phyloP scores from a whole-genome alignment of 495 filamentous ascomycete species.

The Cairneyella variabilis region DNA sequence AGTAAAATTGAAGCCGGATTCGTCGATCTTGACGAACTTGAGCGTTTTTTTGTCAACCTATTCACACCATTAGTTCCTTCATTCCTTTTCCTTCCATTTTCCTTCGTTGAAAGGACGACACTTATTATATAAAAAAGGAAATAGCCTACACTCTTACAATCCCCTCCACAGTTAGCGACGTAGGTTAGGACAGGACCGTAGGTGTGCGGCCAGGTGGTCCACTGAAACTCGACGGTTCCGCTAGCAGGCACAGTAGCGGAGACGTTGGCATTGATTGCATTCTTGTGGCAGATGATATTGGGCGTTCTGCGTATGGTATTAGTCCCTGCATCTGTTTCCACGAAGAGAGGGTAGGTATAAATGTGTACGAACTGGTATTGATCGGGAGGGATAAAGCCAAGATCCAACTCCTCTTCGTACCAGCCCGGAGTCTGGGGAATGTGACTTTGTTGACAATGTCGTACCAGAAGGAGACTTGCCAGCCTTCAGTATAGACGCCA shows the following conservation, averaged over 20 bases:
- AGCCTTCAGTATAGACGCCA: conserved; percentile 46
- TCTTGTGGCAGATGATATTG: conserved; percentile 51
- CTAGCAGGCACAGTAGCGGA: conserved; percentile 41
- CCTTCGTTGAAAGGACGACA: too few relatives aligned
- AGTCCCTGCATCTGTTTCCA: too few relatives aligned
- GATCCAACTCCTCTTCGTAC: too few relatives aligned
- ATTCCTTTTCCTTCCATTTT: too few relatives aligned
- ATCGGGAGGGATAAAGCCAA: conserved; percentile 51
- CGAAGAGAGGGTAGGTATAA: too few relatives aligned
- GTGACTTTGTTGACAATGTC: too few relatives aligned
- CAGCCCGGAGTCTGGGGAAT: too few relatives aligned
- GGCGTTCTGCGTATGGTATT: too few relatives aligned
- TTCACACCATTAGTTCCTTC: too few relatives aligned
- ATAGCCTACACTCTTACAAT: conserved; percentile 53
- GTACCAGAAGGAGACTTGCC: too few relatives aligned
- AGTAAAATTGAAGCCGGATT: conserved; percentile 51
- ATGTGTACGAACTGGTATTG: conserved; percentile 31
- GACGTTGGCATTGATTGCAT: conserved; percentile 35
- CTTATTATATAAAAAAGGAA: too few relatives aligned
- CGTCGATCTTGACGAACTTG: conserved; percentile 71
- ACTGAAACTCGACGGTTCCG: conserved; percentile 38
- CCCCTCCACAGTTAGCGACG: conserved; percentile 68
- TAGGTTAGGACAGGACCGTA: conserved; percentile 73
- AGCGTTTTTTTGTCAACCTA: conserved; percentile 59
- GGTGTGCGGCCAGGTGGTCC: conserved; percentile 29